Conservation (phyloP, 192 early-diverging fungal species). For the Coemansia sp. region DNA sequence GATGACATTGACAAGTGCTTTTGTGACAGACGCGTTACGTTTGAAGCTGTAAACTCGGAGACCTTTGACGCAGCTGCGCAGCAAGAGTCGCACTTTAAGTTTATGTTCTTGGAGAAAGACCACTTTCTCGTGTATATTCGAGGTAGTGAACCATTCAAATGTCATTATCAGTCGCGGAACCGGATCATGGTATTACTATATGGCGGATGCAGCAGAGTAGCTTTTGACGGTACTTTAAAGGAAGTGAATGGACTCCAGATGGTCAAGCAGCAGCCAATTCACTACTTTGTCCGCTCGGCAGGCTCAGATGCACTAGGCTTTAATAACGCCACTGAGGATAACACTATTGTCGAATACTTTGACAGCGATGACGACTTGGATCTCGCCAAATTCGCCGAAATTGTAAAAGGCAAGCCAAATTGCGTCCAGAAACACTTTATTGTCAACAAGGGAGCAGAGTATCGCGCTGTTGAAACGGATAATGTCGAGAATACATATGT, state of each 20-base stretch:
- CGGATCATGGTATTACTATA: neutral
- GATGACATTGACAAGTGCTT: neutral
- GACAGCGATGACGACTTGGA: constrained; percentile 1
- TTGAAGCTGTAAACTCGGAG: neutral
- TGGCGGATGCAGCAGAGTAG: too few species aligned
- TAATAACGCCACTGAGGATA: neutral
- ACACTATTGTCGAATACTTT: constrained; percentile 7
- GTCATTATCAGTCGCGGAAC: constrained; percentile 1
- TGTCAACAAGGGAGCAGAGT: neutral
- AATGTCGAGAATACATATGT: neutral
- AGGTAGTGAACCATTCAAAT: constrained; percentile 2
- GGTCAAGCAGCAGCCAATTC: neutral
- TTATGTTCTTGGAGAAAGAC: neutral
- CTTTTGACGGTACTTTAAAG: neutral
- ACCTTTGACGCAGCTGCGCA: neutral
- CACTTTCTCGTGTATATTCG: neutral
- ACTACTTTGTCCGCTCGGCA: neutral
- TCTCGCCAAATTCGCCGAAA: neutral
- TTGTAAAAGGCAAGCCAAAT: constrained; percentile 1
- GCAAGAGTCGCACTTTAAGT: neutral
- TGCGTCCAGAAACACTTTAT: constrained; percentile 2
- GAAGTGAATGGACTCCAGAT: neutral
- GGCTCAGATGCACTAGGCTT: neutral
- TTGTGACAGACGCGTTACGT: neutral
- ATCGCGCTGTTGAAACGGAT: neutral